A percentile compares a stretch with the other conserved stretches of the same genome.
Conservation (phyloP, 2,329 filamentous ascomycete genomes). For the Xylaria sp. region DNA sequence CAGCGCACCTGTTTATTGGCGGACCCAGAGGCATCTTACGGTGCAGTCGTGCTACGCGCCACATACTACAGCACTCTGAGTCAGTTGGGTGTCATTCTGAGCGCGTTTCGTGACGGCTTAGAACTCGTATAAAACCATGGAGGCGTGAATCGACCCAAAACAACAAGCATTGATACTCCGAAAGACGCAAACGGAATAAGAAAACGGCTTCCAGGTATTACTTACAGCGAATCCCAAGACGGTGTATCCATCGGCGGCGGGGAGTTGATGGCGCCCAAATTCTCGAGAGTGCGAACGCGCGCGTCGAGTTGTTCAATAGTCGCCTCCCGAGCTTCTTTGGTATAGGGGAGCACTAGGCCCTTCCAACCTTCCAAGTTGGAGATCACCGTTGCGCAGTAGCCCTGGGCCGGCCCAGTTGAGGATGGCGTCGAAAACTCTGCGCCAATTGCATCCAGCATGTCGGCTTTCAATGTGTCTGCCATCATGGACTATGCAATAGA, state of each 20-base stretch:
- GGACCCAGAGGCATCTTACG: conserved; percentile 30
- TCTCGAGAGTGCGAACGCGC: conserved; percentile 42
- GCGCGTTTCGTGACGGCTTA: background rate
- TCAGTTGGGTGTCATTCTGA: background rate
- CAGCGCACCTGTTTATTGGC: background rate
- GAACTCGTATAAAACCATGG: background rate
- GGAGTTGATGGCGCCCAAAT: conserved; percentile 30
- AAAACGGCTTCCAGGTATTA: background rate
- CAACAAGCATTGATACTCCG: background rate
- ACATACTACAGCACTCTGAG: conserved; percentile 21
- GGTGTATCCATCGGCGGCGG: conserved; percentile 43
- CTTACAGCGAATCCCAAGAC: conserved; percentile 43
- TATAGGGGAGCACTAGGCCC: conserved; percentile 9
- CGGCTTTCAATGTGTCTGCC: conserved; percentile 23
- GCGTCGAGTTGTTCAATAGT: conserved; percentile 40
- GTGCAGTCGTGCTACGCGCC: conserved; percentile 41
- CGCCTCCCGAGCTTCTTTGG: conserved; percentile 11
- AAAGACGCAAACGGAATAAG: background rate
- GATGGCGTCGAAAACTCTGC: conserved; percentile 1
- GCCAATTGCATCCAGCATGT: conserved; percentile 15
- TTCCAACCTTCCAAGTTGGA: conserved; percentile 43
- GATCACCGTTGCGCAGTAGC: conserved; percentile 43
- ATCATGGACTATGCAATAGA: conserved; percentile 10
- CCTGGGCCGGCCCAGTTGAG: conserved; percentile 29
- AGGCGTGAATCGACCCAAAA: background rate